Conservation (phyloP, 2,329 filamentous ascomycete genomes). For the Orbilia javanica region DNA sequence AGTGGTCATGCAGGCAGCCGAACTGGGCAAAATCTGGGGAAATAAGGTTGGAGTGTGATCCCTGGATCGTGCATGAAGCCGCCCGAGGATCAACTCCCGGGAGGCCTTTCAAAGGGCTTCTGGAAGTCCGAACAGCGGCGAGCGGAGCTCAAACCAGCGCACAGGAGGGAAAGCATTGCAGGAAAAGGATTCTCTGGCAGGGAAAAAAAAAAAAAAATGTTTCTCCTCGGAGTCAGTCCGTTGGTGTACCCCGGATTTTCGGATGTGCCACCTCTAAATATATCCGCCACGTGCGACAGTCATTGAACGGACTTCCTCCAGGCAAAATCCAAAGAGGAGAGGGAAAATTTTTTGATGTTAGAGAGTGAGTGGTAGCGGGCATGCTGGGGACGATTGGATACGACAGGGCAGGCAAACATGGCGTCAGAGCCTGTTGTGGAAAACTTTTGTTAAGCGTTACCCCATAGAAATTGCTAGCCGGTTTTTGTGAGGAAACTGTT, state of each 20-base stretch:
- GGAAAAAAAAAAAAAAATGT: background rate
- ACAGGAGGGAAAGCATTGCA: background rate
- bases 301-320: slow-evolving; percentile 10
- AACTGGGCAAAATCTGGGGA: slow-evolving; percentile 40
- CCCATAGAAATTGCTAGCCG: slow-evolving; percentile 24
- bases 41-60: slow-evolving; percentile 45
- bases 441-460: slow-evolving; percentile 31
- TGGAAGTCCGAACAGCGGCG: slow-evolving; percentile 15
- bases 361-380: background rate
- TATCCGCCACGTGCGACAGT: slow-evolving; percentile 10
- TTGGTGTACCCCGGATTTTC: slow-evolving; percentile 46
- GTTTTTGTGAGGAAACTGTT: slow-evolving; percentile 54
- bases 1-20: slow-evolving; percentile 13
- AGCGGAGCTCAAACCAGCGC: slow-evolving; percentile 6
- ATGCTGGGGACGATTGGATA: slow-evolving; percentile 17
- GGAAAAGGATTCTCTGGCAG: background rate
- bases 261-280: slow-evolving; percentile 20
- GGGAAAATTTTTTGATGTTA: background rate
- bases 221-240: slow-evolving; percentile 22
- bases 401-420: slow-evolving; percentile 19
- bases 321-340: background rate
- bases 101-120: background rate
- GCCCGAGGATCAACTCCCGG: slow-evolving; percentile 23
- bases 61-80: slow-evolving; percentile 30
- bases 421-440: slow-evolving; percentile 19